Evolutionary conservation across 106 monocot genomes (phyloP), one percentile per base, ranked within the genome.

Genomic region (Vanilla planifolia): DNA sequence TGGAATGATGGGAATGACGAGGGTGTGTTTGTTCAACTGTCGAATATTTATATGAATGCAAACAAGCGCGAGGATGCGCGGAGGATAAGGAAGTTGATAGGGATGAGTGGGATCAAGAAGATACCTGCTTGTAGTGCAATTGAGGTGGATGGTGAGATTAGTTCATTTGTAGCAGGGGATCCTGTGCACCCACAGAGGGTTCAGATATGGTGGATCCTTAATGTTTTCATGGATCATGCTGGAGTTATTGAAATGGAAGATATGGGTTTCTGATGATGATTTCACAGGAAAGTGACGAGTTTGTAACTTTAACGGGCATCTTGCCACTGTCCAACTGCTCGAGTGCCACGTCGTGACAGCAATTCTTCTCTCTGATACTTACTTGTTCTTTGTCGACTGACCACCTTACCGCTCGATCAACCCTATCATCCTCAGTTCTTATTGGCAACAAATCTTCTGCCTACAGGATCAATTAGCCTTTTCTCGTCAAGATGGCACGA

Each of bases 161-260:
- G 56, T 68, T 79, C 83, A 4, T 88, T 88, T 36, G 76, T 88
- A 5, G 71, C 88, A 1, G 79, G 71, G 16, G 88, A 88, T 67
- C 66, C 47, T 17, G 51, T 45, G 47, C 88, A 88, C 20, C 79
- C 63, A 2, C 59, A 19, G 65, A 26, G 60, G 33, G 13, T 61
- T 9, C 73, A 73, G 63, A 80, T 88, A 14, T 67, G 69, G 59
- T 47, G 47, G 21, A 68, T 70, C 24, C 39, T 88, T 39, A 40
- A 74, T 35, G 15, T 73, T 16, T 69, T 87, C 41, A 48, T 21
- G 1, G 63, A 78, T 62, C 66, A 71, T 48, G 74, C 70, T 43
- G 34, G 48, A 19, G 20, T 34, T 36, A 21, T 53, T 53, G 53
- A 53, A 30, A 30, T 53, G 29, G 53, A 26, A 32, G 16, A 7